These are phyloP conservation scores for Pseudogymnoascus sp. DNA, from an alignment of 2,329 filamentous ascomycete species.

Conservation along the genomic window DNA sequence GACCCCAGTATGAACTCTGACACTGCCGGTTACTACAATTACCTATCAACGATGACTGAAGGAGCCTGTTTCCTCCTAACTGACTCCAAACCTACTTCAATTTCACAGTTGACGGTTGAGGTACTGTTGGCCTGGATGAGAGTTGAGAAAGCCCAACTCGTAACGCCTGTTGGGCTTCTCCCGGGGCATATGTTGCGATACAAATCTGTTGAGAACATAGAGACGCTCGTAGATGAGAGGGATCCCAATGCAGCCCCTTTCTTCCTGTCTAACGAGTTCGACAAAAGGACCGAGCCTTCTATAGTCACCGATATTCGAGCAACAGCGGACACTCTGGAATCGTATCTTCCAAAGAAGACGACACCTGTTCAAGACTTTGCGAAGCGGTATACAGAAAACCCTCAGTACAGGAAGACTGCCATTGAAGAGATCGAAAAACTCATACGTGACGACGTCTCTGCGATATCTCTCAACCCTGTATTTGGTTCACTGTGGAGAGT, in stretches of 20 bases:
- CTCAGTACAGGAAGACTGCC: conserved; percentile 31
- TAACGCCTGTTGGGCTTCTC: neutral
- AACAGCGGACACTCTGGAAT: neutral
- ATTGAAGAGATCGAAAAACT: conserved; percentile 34
- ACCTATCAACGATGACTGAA: neutral
- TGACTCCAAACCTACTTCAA: neutral
- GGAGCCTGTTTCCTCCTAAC: neutral
- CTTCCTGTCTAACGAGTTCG: too few species aligned
- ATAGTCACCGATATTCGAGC: neutral
- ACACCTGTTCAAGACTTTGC: conserved; percentile 23
- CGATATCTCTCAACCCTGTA: conserved; percentile 40
- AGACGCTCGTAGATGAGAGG: neutral
- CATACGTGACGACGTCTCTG: conserved; percentile 35
- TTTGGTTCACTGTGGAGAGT: conserved; percentile 42
- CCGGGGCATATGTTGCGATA: neutral
- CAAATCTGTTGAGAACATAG: neutral
- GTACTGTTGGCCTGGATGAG: conserved; percentile 1
- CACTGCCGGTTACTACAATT: conserved; percentile 7
- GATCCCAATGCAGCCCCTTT: neutral
- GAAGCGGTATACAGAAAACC: conserved; percentile 32
- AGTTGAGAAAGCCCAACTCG: neutral
- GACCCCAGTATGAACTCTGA: conserved; percentile 17
- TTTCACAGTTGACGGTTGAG: neutral
- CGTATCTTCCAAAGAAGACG: conserved; percentile 23
- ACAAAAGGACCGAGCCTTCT: neutral